phyloP scores from a whole-genome alignment of 2,329 filamentous ascomycete genomes.

The Purpureocillium takamizusanense region DNA sequence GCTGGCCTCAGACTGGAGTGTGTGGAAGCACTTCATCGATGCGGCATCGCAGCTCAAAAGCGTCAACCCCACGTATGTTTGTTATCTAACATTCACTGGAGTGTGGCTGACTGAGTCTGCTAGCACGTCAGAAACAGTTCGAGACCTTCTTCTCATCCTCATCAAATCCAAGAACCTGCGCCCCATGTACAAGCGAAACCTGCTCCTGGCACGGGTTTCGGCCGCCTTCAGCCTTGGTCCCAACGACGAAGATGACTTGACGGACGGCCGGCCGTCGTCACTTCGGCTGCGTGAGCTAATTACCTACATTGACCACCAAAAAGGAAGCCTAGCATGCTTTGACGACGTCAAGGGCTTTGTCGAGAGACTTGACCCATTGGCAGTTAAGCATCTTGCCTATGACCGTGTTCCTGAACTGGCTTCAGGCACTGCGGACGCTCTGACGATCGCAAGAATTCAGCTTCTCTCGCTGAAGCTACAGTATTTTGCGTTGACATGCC shows the following conservation, averaged over 20 bases:
- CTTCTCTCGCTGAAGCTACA: constrained; percentile 32
- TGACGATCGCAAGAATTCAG: constrained; percentile 15
- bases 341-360: constrained; percentile 37
- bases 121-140: constrained; percentile 18
- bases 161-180: constrained; percentile 17
- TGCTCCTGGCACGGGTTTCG: constrained; percentile 27
- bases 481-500: constrained; percentile 34
- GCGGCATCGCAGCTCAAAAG: constrained; percentile 25
- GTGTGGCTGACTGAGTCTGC: constrained; percentile 4
- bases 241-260: constrained; percentile 18
- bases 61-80: constrained; percentile 22
- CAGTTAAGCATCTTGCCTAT: constrained; percentile 29
- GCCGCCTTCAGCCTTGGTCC: constrained; percentile 24
- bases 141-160: constrained; percentile 20
- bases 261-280: constrained; percentile 16
- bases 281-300: constrained; percentile 23
- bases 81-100: neutral
- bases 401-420: constrained; percentile 23
- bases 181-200: constrained; percentile 30
- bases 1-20: constrained; percentile 34
- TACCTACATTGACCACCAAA: constrained; percentile 25
- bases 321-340: constrained; percentile 31
- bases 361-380: constrained; percentile 28
- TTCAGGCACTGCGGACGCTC: constrained; percentile 12
- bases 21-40: constrained; percentile 30